Percentiles rank a stretch among this genome's conserved stretches.
Conservation (phyloP, 2,329 filamentous ascomycete genomes). For the Fusarium nelsonii region DNA sequence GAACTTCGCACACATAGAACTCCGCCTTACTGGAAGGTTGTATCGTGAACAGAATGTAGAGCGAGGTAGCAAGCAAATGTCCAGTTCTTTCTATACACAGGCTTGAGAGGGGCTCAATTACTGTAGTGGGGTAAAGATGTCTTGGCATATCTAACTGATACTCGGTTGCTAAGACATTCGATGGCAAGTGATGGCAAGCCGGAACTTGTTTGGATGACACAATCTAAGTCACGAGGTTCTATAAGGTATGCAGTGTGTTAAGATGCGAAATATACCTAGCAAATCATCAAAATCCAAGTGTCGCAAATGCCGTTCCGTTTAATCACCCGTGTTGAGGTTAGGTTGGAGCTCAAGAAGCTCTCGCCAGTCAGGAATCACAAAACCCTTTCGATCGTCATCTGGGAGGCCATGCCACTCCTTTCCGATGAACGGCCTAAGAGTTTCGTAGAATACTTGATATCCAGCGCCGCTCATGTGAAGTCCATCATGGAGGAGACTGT, state of each 20-base stretch:
- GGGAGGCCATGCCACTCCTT: constrained; percentile 56
- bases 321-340: constrained; percentile 27
- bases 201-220: not conserved
- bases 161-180: constrained; percentile 1
- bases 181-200: not conserved
- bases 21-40: not conserved
- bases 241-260: not conserved
- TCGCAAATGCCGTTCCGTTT: not conserved
- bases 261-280: not conserved
- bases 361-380: constrained; percentile 64
- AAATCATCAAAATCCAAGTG: not conserved
- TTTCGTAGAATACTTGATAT: constrained; percentile 65
- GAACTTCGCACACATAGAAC: not conserved
- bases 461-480: constrained; percentile 68
- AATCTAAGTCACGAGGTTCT: not conserved
- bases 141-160: constrained; percentile 16
- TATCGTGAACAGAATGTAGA: not conserved
- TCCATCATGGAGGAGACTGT: constrained; percentile 67
- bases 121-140: constrained; percentile 24
- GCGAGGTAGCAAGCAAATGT: not conserved
- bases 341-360: constrained; percentile 38
- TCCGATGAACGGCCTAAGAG: constrained; percentile 62
- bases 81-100: not conserved
- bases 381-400: constrained; percentile 55
- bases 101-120: constrained; percentile 6